phyloP scores from a whole-genome alignment of 371 early-diverging fungal species.

The Mucor irregularis region DNA sequence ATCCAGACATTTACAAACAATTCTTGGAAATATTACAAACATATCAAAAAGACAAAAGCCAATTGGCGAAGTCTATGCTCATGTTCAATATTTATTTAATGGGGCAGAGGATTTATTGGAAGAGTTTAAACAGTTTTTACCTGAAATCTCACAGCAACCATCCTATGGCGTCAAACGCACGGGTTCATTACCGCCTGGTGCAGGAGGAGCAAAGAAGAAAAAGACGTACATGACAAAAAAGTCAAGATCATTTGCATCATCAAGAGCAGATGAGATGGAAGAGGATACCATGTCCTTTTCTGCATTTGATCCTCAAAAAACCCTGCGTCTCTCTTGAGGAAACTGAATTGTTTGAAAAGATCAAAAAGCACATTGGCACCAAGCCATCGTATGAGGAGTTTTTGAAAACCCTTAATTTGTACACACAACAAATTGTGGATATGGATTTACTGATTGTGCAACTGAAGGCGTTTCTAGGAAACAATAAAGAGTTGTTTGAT shows the following conservation, averaged over 20 bases:
- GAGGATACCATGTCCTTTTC: background rate
- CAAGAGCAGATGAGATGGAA: constrained; percentile 68
- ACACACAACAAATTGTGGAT: constrained; percentile 91
- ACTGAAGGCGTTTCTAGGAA: constrained; percentile 72
- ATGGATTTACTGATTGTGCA: constrained; percentile 74
- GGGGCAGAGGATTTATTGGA: constrained; percentile 85
- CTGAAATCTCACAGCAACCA: constrained; percentile 48
- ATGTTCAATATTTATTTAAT: constrained; percentile 85
- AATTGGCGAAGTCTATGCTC: constrained; percentile 88
- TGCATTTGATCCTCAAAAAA: constrained; percentile 45
- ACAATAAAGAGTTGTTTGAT: constrained; percentile 73
- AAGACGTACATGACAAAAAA: background rate
- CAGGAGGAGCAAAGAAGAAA: constrained; percentile 4
- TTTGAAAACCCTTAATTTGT: constrained; percentile 92
- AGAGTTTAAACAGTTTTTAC: constrained; percentile 96
- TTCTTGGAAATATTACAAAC: constrained; percentile 93
- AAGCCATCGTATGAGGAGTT: constrained; percentile 91
- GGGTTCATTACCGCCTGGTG: background rate
- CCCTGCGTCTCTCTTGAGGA: constrained; percentile 63
- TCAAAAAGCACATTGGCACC: constrained; percentile 78
- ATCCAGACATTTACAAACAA: constrained; percentile 92
- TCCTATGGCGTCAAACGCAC: constrained; percentile 10
- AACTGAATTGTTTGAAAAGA: constrained; percentile 84
- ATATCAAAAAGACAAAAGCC: constrained; percentile 92
- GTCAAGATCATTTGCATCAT: too few species aligned